These are phyloP conservation scores for Aspergillus fijiensis DNA, from an alignment of 2,329 filamentous ascomycete species.

Conservation along the genomic window DNA sequence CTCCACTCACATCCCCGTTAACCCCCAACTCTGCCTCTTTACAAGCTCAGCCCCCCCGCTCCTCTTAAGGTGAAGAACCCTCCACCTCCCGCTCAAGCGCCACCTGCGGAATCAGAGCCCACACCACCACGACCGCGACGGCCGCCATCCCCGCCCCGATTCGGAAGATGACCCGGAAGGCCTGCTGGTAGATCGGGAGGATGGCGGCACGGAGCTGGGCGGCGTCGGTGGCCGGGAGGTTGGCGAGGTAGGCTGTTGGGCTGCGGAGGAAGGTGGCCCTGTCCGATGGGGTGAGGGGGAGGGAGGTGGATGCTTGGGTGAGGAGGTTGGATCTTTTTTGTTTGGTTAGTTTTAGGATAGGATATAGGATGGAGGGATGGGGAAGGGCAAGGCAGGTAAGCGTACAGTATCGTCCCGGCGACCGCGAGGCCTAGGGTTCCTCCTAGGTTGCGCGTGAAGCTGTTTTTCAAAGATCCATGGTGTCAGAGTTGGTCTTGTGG, in stretches of 20 bases:
- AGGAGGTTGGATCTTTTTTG: constrained; percentile 26
- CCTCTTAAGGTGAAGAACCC: too few species aligned
- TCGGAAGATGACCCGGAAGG: constrained; percentile 44
- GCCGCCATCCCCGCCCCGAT: constrained; percentile 38
- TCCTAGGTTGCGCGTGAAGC: constrained; percentile 45
- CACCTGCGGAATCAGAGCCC: constrained; percentile 41
- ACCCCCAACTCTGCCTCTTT: too few species aligned
- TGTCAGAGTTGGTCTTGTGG: too few species aligned
- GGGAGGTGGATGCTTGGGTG: constrained; percentile 24
- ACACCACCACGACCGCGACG: constrained; percentile 35
- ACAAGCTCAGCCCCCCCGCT: too few species aligned
- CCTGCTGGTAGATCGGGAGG: constrained; percentile 38
- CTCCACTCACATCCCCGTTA: too few species aligned
- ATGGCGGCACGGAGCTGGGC: constrained; percentile 29
- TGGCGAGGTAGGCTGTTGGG: constrained; percentile 31
- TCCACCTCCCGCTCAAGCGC: constrained; percentile 8
- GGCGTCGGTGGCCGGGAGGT: constrained; percentile 24
- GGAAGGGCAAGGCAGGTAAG: not conserved
- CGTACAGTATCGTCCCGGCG: constrained; percentile 43
- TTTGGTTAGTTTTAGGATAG: constrained; percentile 4
- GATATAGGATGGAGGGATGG: not conserved
- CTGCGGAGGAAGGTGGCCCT: constrained; percentile 31
- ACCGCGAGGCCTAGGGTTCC: constrained; percentile 43
- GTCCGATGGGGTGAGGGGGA: constrained; percentile 24
- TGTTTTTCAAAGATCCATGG: constrained; percentile 10